phyloP scores from a whole-genome alignment of 805 yeast genomes.

The Metschnikowia koreensis region DNA sequence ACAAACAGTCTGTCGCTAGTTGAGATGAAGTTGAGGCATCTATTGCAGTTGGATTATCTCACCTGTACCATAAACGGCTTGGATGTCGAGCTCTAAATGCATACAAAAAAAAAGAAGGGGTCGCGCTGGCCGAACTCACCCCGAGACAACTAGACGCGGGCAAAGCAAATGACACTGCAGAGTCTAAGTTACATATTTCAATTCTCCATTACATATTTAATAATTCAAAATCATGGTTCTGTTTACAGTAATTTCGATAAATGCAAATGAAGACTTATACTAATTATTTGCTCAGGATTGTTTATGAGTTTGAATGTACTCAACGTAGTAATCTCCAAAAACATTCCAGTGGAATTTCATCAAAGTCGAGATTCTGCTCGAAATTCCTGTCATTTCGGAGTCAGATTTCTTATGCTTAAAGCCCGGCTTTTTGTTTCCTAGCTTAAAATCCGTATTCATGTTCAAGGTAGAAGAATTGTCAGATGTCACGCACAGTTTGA shows the following conservation, averaged over 20 bases:
- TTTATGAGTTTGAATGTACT: conserved; percentile 20
- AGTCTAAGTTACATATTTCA: background rate
- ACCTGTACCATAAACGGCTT: conserved; percentile 14
- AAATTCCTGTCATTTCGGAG: conserved; percentile 54
- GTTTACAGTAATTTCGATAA: background rate
- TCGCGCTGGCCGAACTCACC: conserved; percentile 5
- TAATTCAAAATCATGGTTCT: background rate
- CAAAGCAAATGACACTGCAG: background rate
- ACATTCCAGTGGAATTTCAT: conserved; percentile 82
- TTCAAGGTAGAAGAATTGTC: background rate
- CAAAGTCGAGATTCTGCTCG: conserved; percentile 61
- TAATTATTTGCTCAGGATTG: background rate
- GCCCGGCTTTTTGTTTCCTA: conserved; percentile 5
- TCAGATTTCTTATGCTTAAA: conserved; percentile 18
- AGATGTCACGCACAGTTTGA: conserved; percentile 13
- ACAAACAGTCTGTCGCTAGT: conserved; percentile 8
- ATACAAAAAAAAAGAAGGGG: background rate
- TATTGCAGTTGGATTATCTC: conserved; percentile 9
- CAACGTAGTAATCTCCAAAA: conserved; percentile 67
- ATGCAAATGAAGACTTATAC: conserved; percentile 5
- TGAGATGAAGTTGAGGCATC: conserved; percentile 16
- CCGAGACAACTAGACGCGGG: background rate
- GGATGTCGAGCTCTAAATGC: conserved; percentile 12
- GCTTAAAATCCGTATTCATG: conserved; percentile 7
- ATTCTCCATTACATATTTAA: conserved; percentile 4